Evolutionary conservation across 257 asterid species (phyloP).

Genomic region (Capsicum pubescens): DNA sequence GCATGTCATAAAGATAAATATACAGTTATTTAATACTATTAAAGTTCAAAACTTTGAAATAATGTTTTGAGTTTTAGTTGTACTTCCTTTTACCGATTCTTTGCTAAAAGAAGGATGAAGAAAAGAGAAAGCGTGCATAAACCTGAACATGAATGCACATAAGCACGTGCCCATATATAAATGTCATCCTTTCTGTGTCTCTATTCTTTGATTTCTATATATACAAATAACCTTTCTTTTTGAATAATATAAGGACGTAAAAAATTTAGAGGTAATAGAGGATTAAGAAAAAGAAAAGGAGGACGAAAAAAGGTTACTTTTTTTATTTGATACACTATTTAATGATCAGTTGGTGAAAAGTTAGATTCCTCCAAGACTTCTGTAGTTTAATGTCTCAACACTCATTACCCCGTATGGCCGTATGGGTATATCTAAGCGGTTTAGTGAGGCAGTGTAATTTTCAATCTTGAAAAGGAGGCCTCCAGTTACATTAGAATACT

Average conservation of each 20-base stretch:
- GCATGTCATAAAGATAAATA: background rate
- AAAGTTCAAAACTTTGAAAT: background rate
- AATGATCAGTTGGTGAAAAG: slow-evolving; percentile 3
- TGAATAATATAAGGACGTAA: background rate
- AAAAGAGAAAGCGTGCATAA: slow-evolving; percentile 5
- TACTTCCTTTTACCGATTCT: background rate
- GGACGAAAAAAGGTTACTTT: background rate
- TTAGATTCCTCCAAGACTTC: slow-evolving; percentile 21
- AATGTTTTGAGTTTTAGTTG: background rate
- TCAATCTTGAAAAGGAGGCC: background rate
- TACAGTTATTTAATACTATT: background rate
- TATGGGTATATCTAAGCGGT: slow-evolving; percentile 22
- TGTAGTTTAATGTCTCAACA: background rate
- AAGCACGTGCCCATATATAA: slow-evolving; percentile 24
- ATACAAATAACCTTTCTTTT: background rate
- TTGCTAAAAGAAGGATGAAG: background rate
- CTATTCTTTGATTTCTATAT: background rate
- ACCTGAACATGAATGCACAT: slow-evolving; percentile 23
- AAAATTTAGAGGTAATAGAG: background rate
- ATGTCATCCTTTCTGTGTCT: slow-evolving; percentile 16
- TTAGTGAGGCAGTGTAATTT: slow-evolving; percentile 6
- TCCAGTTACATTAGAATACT: slow-evolving; percentile 5
- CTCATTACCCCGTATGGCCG: slow-evolving; percentile 28
- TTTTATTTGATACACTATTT: slow-evolving; percentile 15
- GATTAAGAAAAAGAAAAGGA: background rate